Conservation (phyloP, 1,284 basidiomycete species). For the Fomitopsis pinicola region DNA sequence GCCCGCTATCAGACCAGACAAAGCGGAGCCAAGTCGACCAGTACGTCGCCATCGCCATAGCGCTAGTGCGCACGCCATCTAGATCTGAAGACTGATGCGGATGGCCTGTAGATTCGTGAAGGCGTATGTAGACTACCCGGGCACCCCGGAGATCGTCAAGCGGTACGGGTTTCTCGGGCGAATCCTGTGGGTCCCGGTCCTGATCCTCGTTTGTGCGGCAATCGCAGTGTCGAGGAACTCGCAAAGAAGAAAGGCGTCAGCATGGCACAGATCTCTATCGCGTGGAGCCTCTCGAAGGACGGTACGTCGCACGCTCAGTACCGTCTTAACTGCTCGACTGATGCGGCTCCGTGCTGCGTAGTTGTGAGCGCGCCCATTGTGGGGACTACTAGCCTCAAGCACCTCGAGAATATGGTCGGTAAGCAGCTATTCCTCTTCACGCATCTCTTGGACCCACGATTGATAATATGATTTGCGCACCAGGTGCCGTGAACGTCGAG, state of each 20-base stretch:
- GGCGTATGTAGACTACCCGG: conserved; percentile 11
- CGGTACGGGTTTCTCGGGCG: conserved; percentile 7
- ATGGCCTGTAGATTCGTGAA: conserved; percentile 8
- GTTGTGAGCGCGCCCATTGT: conserved; percentile 51
- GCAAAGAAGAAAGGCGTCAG: conserved; percentile 32
- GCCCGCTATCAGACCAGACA: conserved; percentile 25
- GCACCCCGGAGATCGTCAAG: conserved; percentile 9
- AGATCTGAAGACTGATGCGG: no score
- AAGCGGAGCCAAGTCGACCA: conserved; percentile 21
- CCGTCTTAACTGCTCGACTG: conserved; percentile 15
- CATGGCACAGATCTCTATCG: conserved; percentile 35
- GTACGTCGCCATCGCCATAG: background rate
- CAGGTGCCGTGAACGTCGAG: conserved; percentile 25
- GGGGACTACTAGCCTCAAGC: conserved; percentile 46
- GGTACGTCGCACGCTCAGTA: conserved; percentile 19
- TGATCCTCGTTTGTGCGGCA: no score
- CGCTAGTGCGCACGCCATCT: background rate
- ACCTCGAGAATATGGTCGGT: conserved; percentile 48
- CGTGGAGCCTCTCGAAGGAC: conserved; percentile 25
- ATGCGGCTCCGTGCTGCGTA: background rate
- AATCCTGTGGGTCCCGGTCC: background rate
- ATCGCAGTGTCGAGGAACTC: conserved; percentile 34
- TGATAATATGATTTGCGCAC: conserved; percentile 11
- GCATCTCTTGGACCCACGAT: background rate
- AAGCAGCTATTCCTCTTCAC: conserved; percentile 1